Base-by-base conservation (phyloP, 2,329 filamentous ascomycete species). In the Sphaerostilbella broomeana region DNA sequence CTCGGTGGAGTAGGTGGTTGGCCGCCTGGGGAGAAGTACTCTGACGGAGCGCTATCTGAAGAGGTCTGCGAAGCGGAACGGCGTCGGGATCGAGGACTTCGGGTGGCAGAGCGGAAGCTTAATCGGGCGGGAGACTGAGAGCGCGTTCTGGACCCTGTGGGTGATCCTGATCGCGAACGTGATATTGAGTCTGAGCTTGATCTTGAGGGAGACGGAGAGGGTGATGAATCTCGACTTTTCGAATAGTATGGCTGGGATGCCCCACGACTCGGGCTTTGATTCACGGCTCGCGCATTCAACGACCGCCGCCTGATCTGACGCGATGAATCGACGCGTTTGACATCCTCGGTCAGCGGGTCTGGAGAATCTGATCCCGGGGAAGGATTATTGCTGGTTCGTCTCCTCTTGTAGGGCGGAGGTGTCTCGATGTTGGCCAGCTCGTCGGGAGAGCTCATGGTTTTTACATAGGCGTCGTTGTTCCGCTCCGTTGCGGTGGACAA, bases 1-100 rank as follows among this genome's bases (percentile, higher is more conserved):
- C 58, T 61, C 10, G 64, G 65, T 40, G 60, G 63, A 6, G 63
- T 56, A 10, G 62, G 56, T 20, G 52, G 54, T 37, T 45, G 49
- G 31, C 45, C 52, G 26, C 26, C 32, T 18, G 52, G 52, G 1
- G 52, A 53, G 41, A 50, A 44, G n/a, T 54, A 56, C 19, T 58
- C 53, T 24, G 55, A 52, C 35, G 51, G 51, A 25, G 59, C 57
- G 28, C 54, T 56, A 33, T 54, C 52, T 10, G 55, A 57, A 3
- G 62, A 58, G 21, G 50, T 51, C 26, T 48, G 48, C 3, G 58
- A 59, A 22, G 35, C 44, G 4, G 55, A 59, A 3, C 47, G 52
- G 7, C 55, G 62, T 13, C 49, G 53, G 21, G 56, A 57, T 16
- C 35, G 52, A 2, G 59, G 35, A 17, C 43, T 35, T 35, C 42